Percentiles rank a stretch among this genome's conserved stretches.
phyloP scores from a whole-genome alignment of 345 rosid species.

The Bruguiera parviflora region DNA sequence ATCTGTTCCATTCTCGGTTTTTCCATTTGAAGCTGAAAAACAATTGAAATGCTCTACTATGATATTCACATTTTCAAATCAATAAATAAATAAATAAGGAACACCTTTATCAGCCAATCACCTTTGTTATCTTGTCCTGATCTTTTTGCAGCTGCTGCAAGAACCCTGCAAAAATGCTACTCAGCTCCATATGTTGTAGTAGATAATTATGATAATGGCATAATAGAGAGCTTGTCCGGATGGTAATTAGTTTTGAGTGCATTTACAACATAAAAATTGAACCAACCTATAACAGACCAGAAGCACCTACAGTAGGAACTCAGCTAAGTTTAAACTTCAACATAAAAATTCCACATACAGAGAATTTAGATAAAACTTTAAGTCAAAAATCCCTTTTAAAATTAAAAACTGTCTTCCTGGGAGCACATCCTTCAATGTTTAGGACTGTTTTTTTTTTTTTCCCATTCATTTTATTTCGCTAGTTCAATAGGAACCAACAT shows the following conservation, averaged over 20 bases:
- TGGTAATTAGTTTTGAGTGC: not conserved
- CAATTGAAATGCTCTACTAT: slow-evolving; percentile 13
- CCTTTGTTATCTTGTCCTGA: slow-evolving; percentile 61
- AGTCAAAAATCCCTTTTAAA: not conserved
- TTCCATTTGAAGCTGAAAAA: slow-evolving; percentile 46
- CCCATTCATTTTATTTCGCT: not conserved
- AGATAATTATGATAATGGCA: not conserved
- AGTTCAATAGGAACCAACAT: not conserved
- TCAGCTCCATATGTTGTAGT: slow-evolving; percentile 18
- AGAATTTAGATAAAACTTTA: not conserved
- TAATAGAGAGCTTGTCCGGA: not conserved
- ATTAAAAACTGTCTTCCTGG: too few species aligned
- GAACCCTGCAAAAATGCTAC: slow-evolving; percentile 56
- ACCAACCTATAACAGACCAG: not conserved
- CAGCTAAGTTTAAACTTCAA: not conserved
- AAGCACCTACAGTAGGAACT: not conserved
- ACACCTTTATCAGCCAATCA: slow-evolving; percentile 17
- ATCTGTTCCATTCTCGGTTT: slow-evolving; percentile 45
- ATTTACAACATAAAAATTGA: not conserved
- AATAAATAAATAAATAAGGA: too few species aligned
- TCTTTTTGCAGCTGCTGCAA: slow-evolving; percentile 81
- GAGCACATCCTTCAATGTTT: too few species aligned
- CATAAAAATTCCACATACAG: not conserved
- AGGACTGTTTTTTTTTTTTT: not conserved
- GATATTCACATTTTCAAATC: slow-evolving; percentile 5